Evolutionary conservation across 768 basidiomycete species (phyloP).

Genomic region (Auricularia auricula-judae): DNA sequence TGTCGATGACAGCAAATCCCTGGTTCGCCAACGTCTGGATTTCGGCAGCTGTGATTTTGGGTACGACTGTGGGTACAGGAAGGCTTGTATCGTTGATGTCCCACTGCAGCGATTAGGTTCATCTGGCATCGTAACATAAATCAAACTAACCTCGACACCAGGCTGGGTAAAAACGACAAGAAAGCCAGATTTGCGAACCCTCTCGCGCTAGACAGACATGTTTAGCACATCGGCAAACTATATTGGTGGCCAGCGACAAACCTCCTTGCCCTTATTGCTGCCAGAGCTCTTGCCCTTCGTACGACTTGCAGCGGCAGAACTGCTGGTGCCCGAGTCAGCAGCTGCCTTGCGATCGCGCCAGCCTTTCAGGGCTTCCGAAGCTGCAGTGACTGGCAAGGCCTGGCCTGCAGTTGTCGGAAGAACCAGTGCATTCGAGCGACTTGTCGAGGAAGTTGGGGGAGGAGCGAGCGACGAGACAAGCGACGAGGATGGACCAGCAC

Average conservation of each 20-base stretch:
- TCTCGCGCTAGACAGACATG: background rate
- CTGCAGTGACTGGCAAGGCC: background rate
- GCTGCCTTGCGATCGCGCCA: background rate
- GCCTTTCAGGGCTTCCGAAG: background rate
- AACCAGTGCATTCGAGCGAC: too few relatives aligned
- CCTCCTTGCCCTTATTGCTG: background rate
- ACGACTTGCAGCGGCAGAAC: background rate
- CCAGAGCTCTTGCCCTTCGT: background rate
- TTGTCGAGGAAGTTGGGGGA: too few relatives aligned
- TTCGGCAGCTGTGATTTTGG: background rate
- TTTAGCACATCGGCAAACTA: background rate
- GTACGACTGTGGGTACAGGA: background rate
- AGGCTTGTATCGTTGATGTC: background rate
- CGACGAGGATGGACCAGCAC: too few relatives aligned
- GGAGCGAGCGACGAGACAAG: too few relatives aligned
- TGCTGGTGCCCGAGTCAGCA: background rate
- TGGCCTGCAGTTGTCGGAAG: background rate
- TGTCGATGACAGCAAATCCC: background rate
- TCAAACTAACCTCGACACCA: background rate
- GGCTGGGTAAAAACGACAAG: background rate
- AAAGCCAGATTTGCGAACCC: background rate
- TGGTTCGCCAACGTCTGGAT: background rate
- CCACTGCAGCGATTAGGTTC: background rate
- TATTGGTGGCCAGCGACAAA: background rate
- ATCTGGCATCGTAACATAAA: background rate